Percentiles rank a stretch among this genome's conserved stretches.
Conservation (phyloP, 768 basidiomycete species). For the Phlebiopsis flavidoalba region DNA sequence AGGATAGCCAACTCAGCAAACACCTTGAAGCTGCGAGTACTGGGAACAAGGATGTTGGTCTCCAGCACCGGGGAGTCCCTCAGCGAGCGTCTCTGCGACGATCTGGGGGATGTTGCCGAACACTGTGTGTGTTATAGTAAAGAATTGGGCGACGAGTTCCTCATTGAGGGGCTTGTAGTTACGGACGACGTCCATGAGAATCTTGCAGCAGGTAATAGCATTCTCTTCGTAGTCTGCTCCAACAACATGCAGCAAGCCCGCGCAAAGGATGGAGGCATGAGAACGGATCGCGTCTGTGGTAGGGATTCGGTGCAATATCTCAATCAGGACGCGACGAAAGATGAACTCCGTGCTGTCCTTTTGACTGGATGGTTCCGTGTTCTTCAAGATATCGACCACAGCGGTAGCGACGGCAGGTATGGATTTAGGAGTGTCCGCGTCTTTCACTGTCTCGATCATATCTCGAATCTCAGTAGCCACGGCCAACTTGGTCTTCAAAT, state of each 20-base stretch:
- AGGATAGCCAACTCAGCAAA: slow-evolving; percentile 91
- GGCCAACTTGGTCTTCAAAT: slow-evolving; percentile 63
- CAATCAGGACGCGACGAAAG: slow-evolving; percentile 82
- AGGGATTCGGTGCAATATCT: slow-evolving; percentile 86
- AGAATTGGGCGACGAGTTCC: slow-evolving; percentile 71
- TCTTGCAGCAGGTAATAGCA: slow-evolving; percentile 85
- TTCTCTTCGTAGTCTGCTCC: slow-evolving; percentile 96
- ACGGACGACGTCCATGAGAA: slow-evolving; percentile 83
- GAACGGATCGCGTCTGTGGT: slow-evolving; percentile 72
- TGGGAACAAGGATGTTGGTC: slow-evolving; percentile 54
- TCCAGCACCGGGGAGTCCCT: slow-evolving; percentile 54
- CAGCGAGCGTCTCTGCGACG: slow-evolving; percentile 70
- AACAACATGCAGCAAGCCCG: slow-evolving; percentile 78
- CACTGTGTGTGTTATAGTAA: slow-evolving; percentile 73
- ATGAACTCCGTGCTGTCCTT: slow-evolving; percentile 70
- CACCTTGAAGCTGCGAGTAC: slow-evolving; percentile 87
- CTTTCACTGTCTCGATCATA: slow-evolving; percentile 73
- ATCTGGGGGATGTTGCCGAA: slow-evolving; percentile 70
- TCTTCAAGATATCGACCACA: slow-evolving; percentile 65
- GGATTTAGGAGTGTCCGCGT: slow-evolving; percentile 65
- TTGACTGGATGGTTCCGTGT: slow-evolving; percentile 59
- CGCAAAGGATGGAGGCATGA: slow-evolving; percentile 62
- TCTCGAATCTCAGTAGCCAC: slow-evolving; percentile 79
- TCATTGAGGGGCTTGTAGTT: slow-evolving; percentile 69
- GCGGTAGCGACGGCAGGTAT: slow-evolving; percentile 71